A percentile compares a stretch with the other conserved stretches of the same genome.
phyloP scores from a whole-genome alignment of 306 rosid species.

The Vicia sativa region DNA sequence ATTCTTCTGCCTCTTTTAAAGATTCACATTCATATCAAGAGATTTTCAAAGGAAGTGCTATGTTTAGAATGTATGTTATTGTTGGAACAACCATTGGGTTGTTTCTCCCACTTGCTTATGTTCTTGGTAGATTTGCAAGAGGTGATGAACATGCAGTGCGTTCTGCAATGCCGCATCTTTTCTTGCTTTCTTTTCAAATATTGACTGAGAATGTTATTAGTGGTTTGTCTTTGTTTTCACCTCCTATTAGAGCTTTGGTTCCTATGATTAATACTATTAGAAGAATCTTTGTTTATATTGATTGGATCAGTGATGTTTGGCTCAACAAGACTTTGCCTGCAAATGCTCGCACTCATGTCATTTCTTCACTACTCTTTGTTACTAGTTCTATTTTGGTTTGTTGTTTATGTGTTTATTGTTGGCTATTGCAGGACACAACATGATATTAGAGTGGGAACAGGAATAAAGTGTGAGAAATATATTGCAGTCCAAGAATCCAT shows the following conservation, averaged over 20 bases:
- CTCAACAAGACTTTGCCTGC: slow-evolving; percentile 63
- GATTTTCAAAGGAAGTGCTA: slow-evolving; percentile 54
- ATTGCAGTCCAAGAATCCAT: too few relatives aligned
- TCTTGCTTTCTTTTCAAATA: slow-evolving; percentile 76
- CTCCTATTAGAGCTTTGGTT: slow-evolving; percentile 78
- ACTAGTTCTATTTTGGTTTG: neutral
- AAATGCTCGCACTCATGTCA: slow-evolving; percentile 64
- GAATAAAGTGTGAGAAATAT: too few relatives aligned
- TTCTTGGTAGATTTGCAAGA: slow-evolving; percentile 83
- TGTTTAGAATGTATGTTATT: slow-evolving; percentile 65
- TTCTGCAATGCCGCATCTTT: slow-evolving; percentile 78
- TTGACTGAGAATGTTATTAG: slow-evolving; percentile 75
- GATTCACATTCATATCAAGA: slow-evolving; percentile 34
- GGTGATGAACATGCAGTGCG: slow-evolving; percentile 83
- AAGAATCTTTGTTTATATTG: slow-evolving; percentile 73
- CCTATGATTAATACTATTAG: slow-evolving; percentile 71
- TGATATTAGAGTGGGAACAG: slow-evolving; percentile 91
- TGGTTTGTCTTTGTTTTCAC: slow-evolving; percentile 73
- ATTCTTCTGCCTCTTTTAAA: neutral
- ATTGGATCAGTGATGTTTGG: slow-evolving; percentile 80
- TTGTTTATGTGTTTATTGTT: neutral
- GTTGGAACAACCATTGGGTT: slow-evolving; percentile 70
- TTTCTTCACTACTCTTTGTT: neutral
- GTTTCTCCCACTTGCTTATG: slow-evolving; percentile 80
- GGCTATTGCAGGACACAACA: slow-evolving; percentile 52